Evolutionary conservation across 768 basidiomycete genomes (phyloP), one percentile per base, ranked within the genome.

Genomic region (Rhizopogon roseolus): DNA sequence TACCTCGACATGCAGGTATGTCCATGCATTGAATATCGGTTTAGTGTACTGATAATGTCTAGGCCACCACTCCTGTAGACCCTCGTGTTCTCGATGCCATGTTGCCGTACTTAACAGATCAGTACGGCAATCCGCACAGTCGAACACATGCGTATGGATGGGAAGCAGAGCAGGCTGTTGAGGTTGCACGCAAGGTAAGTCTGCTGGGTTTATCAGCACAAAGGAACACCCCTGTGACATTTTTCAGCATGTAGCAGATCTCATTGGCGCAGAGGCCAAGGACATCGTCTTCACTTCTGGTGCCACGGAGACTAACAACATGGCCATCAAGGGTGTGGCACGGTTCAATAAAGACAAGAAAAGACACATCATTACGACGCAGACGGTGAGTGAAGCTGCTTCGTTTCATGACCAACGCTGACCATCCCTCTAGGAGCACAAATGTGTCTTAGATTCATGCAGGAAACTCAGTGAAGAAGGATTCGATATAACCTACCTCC

Each of bases 141-240:
- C 84, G 97, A 53, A 98, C 97, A 28, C 97, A 99, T 71, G 93
- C 97, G 1, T 99, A 98, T 69, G 97, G 97, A 4, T 99, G 97
- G 97, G 97, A 99, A 72, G 93, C 96, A 6, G 97, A 99, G 64
- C 79, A 86, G 64, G 97, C 89, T 0, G 91, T 97, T 6, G 97
- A 98, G 66, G 84, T 87, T 57, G 95, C 93, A 3, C 82, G 97
- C 51, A 86, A 90, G 79, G 93, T 86, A 22, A 49, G 60, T 40
- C 8, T 49, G 19, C 64, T 66, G 14, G 9, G 62, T 53, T 41
- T 13, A 6, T 36, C 22, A 53, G 27, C 5, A 38, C 14, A 19
- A 14, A 48, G 50, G 44, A 49, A 17, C 5, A 6, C 50, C 36
- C 54, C 53, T 48, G 34, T 51, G 25, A 25, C 53, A 27, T 32